Conservation (phyloP, 129 eudicot genomes). For the Chrysanthemum lavandulifolium region DNA sequence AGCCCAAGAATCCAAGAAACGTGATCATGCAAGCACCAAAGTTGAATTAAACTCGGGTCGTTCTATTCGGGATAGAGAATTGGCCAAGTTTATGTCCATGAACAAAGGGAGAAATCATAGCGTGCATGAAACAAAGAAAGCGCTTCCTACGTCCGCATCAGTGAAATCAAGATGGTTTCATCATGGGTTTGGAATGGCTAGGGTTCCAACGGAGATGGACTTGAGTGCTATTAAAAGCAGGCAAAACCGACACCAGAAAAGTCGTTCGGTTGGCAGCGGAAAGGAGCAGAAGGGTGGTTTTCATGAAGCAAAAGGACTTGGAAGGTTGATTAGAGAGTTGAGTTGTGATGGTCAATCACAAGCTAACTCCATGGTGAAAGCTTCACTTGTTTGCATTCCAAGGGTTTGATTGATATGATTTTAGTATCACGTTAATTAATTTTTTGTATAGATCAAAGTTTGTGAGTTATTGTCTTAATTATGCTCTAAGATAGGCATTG, state of each 20-base stretch:
- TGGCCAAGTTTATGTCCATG: conserved; percentile 14
- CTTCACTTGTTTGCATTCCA: conserved; percentile 35
- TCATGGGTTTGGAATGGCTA: conserved; percentile 34
- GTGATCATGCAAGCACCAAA: conserved; percentile 10
- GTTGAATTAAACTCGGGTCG: not conserved
- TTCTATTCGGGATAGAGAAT: conserved; percentile 3
- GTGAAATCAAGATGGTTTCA: conserved; percentile 34
- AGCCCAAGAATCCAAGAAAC: conserved; percentile 29
- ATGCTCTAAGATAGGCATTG: too few relatives aligned
- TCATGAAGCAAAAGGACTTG: conserved; percentile 19
- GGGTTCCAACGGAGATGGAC: conserved; percentile 34
- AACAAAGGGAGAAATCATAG: conserved; percentile 27
- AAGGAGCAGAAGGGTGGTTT: conserved; percentile 20
- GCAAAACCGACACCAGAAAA: conserved; percentile 28
- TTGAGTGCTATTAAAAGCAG: conserved; percentile 24
- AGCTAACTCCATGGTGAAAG: conserved; percentile 31
- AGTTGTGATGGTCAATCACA: conserved; percentile 30
- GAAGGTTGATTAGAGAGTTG: conserved; percentile 28
- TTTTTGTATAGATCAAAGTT: too few relatives aligned
- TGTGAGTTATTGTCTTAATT: too few relatives aligned
- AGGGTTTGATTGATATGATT: conserved; percentile 9
- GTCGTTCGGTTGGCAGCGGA: not conserved
- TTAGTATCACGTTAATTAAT: too few relatives aligned
- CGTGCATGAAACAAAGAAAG: conserved; percentile 8
- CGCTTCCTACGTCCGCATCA: conserved; percentile 6